Evolutionary conservation across 2,329 filamentous ascomycete species (phyloP), one percentile per base, ranked within the genome.

Genomic region (Polytolypa hystricis): DNA sequence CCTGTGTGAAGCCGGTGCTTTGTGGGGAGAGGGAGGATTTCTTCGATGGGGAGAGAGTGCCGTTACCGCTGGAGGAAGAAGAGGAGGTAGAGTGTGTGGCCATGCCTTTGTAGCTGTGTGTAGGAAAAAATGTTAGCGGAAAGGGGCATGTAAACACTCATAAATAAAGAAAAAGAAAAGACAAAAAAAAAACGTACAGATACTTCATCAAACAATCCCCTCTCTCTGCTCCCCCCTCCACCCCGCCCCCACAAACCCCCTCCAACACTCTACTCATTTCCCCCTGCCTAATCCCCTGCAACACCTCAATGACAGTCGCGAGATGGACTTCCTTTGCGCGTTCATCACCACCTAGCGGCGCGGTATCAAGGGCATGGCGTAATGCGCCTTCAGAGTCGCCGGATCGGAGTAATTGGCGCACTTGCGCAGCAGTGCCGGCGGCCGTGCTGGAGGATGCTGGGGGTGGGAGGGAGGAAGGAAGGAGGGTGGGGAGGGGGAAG

Each of bases 161-260:
- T n/a, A n/a, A n/a, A n/a, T n/a, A n/a, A n/a, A n/a, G n/a, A n/a
- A n/a, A n/a, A n/a, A n/a, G n/a, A n/a, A n/a, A n/a, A n/a, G n/a
- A n/a, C n/a, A 30, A 21, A 33, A 37, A 14, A 30, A 31, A 39
- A 29, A 70, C 81, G 54, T 75, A 95, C 78, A 95, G 70, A 65
- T 95, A 98, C 69, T 98, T 98, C 84, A 94, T 94, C 59, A 98
- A 67, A 35, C 89, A 85, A 60, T 98, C 91, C 48, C 93, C 67
- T 42, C 83, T 73, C 63, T 96, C 91, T 43, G 76, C 77, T 18
- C 91, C 91, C 43, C 83, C 83, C 34, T 82, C 76, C 43, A 83
- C 83, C 34, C 82, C 76, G 8, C 79, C 77, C 41, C 67, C 69
- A 64, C 91, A 86, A 53, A 96, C 81, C 40, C 79, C 75, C 62